A percentile compares a stretch with the other conserved stretches of the same genome.
These are phyloP conservation scores for Candida tropicalis DNA, from an alignment of 1,139 yeast species.

Conservation along the genomic window DNA sequence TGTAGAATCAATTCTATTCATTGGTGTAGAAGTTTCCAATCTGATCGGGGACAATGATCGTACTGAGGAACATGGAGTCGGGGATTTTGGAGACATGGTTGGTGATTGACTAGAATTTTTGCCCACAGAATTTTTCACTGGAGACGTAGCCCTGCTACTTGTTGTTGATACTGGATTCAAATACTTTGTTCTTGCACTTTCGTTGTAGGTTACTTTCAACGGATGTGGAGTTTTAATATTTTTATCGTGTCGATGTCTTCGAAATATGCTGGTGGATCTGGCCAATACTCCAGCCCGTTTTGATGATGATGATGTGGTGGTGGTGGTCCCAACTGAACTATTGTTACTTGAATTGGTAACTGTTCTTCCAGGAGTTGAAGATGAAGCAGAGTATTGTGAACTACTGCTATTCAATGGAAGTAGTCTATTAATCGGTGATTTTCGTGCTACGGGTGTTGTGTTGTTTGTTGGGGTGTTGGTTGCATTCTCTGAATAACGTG, in stretches of 20 bases:
- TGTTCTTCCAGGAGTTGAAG: conserved; percentile 6
- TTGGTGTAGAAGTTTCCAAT: not conserved
- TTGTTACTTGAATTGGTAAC: conserved; percentile 6
- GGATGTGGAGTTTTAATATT: conserved; percentile 17
- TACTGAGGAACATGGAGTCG: not conserved
- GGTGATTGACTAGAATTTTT: conserved; percentile 3
- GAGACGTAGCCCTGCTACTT: conserved; percentile 29
- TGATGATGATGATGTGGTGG: no score
- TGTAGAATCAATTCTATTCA: not conserved
- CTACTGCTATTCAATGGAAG: not conserved
- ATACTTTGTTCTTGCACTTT: conserved; percentile 29
- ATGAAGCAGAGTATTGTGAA: conserved; percentile 1
- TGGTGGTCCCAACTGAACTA: conserved; percentile 12
- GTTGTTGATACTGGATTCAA: conserved; percentile 1
- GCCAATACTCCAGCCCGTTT: conserved; percentile 34
- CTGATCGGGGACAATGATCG: not conserved
- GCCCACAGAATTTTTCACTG: conserved; percentile 12
- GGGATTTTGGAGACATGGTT: not conserved
- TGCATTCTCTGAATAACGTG: conserved; percentile 9
- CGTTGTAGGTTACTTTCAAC: conserved; percentile 24
- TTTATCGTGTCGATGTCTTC: conserved; percentile 21
- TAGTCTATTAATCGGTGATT: not conserved
- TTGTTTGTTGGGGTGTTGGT: conserved; percentile 8
- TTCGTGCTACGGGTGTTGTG: conserved; percentile 8
- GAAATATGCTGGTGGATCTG: conserved; percentile 36